Evolutionary conservation across 192 early-diverging fungal species (phyloP).

Genomic region (Coemansia sp.): DNA sequence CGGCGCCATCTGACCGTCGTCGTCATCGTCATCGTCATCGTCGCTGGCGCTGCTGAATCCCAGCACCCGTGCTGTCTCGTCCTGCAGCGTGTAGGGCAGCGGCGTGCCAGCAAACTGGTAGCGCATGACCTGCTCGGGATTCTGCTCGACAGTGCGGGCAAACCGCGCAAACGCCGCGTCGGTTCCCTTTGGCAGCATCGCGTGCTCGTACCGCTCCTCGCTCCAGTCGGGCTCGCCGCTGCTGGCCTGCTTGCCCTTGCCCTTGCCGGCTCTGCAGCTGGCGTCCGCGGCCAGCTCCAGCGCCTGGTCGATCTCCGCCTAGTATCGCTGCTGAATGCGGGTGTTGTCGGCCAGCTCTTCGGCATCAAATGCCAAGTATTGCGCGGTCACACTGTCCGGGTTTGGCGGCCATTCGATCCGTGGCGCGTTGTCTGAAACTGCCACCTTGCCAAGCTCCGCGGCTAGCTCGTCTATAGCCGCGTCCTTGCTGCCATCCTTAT

Average conservation of each 20-base stretch:
- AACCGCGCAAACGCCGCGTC: conserved; percentile 82
- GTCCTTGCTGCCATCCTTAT: too few species aligned
- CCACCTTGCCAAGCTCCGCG: neutral
- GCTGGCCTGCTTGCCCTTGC: neutral
- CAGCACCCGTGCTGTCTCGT: conserved; percentile 50
- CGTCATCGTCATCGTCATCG: conserved; percentile 16
- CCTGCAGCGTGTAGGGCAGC: conserved; percentile 61
- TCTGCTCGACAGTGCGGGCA: conserved; percentile 60
- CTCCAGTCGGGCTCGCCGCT: conserved; percentile 59
- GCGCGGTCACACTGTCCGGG: conserved; percentile 7
- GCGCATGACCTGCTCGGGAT: conserved; percentile 82
- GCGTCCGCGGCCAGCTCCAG: conserved; percentile 8
- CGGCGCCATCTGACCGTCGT: conserved; percentile 14
- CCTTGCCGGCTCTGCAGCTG: neutral
- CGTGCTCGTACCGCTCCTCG: conserved; percentile 81
- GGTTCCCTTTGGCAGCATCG: conserved; percentile 60
- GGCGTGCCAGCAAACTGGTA: conserved; percentile 70
- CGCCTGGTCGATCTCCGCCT: conserved; percentile 23
- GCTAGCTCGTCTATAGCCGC: neutral
- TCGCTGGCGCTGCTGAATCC: conserved; percentile 1
- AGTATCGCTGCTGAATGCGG: conserved; percentile 11
- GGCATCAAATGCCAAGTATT: conserved; percentile 34
- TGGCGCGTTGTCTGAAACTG: neutral
- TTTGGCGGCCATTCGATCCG: conserved; percentile 25
- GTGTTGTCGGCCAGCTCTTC: conserved; percentile 9